A percentile compares a stretch with the other conserved stretches of the same genome.
These are phyloP conservation scores for Sporisorium exsertum DNA, from an alignment of 1,284 basidiomycete genomes.

Conservation along the genomic window DNA sequence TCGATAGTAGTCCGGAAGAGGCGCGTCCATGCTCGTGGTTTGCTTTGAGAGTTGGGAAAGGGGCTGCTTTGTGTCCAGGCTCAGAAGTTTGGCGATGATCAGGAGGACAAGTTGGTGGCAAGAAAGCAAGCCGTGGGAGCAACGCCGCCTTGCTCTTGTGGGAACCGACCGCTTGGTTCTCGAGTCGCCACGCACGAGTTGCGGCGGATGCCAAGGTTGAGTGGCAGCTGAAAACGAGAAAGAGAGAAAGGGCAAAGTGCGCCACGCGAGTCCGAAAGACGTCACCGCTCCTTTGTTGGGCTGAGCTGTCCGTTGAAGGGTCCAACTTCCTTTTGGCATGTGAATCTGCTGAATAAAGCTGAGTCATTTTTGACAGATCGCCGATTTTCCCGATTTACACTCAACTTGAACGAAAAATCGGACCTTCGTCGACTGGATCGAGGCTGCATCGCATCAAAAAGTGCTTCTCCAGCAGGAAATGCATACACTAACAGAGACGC, in stretches of 20 bases:
- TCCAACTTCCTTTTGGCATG: slow-evolving; percentile 14
- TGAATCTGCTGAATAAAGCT: slow-evolving; percentile 47
- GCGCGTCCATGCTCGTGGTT: slow-evolving; percentile 40
- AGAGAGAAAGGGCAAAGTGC: background rate
- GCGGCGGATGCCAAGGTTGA: background rate
- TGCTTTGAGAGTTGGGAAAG: background rate
- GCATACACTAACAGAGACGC: too few species aligned
- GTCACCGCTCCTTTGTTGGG: slow-evolving; percentile 23
- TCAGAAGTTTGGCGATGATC: background rate
- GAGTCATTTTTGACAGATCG: slow-evolving; percentile 23
- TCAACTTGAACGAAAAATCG: background rate
- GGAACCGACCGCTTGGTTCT: background rate
- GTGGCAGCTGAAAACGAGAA: slow-evolving; percentile 19
- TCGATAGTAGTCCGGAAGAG: slow-evolving; percentile 63
- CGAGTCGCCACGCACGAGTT: background rate
- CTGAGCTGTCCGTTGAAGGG: slow-evolving; percentile 10
- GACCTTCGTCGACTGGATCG: background rate
- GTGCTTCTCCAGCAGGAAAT: too few species aligned
- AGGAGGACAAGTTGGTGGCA: background rate
- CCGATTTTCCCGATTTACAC: background rate
- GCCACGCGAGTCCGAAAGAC: slow-evolving; percentile 1
- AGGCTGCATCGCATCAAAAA: background rate
- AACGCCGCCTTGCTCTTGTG: background rate
- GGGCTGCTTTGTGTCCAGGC: background rate
- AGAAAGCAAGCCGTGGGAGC: background rate